Conservation (phyloP, 345 rosid species). For the Balakata baccata region DNA sequence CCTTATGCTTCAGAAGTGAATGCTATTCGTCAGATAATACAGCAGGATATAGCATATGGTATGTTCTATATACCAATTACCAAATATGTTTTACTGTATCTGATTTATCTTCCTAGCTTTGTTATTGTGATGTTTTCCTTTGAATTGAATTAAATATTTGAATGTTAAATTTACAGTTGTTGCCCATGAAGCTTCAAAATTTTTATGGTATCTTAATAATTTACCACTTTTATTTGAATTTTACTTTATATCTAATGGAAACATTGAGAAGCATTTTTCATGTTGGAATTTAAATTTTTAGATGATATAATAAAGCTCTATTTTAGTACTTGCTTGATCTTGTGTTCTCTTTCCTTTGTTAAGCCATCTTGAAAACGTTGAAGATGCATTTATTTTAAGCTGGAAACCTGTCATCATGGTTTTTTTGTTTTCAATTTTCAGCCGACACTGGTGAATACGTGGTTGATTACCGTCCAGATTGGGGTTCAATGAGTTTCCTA, state of each 20-base stretch:
- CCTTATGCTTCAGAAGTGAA: conserved; percentile 70
- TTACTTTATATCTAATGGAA: background rate
- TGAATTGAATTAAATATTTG: background rate
- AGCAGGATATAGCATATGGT: conserved; percentile 67
- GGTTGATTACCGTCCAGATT: conserved; percentile 62
- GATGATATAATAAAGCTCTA: background rate
- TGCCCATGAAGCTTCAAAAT: background rate
- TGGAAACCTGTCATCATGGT: background rate
- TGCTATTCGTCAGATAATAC: conserved; percentile 59
- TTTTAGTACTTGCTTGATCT: background rate
- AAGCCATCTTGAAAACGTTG: background rate
- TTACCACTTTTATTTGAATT: background rate
- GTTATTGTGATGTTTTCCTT: background rate
- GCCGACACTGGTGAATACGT: conserved; percentile 45
- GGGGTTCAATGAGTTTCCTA: conserved; percentile 86
- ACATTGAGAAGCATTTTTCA: background rate
- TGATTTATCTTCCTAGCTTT: conserved; percentile 1
- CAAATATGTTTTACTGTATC: background rate
- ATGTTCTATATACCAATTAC: background rate
- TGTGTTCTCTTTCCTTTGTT: conserved; percentile 3
- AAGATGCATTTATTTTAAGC: background rate
- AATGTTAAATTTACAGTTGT: background rate
- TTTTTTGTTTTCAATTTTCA: conserved; percentile 25
- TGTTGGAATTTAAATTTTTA: background rate
- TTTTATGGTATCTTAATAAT: background rate